Conservation (phyloP, 371 early-diverging fungal species). For the Rhizopus delemar region DNA sequence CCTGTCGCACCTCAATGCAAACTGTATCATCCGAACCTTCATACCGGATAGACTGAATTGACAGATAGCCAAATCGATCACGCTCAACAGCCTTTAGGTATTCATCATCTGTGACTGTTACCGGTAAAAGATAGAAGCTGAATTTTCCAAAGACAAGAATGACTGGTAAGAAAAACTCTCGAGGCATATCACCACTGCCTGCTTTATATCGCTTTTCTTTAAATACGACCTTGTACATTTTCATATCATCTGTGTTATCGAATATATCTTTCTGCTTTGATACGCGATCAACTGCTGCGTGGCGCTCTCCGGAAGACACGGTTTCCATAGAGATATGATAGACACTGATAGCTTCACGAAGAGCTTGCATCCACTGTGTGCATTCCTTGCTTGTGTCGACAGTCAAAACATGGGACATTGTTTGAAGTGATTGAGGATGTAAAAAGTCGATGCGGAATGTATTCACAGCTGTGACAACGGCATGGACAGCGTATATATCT, state of each 20-base stretch:
- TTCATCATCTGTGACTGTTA: conserved; percentile 18
- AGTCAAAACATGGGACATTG: conserved; percentile 19
- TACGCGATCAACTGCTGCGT: conserved; percentile 30
- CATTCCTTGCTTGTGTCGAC: conserved; percentile 22
- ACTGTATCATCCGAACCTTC: conserved; percentile 40
- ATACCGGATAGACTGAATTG: conserved; percentile 31
- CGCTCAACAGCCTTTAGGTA: conserved; percentile 38
- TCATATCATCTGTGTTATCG: conserved; percentile 25
- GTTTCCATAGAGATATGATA: conserved; percentile 25
- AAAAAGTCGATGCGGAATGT: conserved; percentile 39
- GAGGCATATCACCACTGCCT: conserved; percentile 11
- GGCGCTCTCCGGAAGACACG: conserved; percentile 24
- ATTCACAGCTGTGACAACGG: conserved; percentile 1
- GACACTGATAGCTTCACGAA: conserved; percentile 25
- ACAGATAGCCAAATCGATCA: conserved; percentile 42
- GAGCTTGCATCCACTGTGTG: conserved; percentile 33
- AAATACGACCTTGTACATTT: conserved; percentile 39
- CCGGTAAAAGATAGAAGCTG: conserved; percentile 42
- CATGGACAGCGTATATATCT: conserved; percentile 38
- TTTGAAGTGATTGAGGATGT: conserved; percentile 30
- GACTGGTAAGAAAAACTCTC: conserved; percentile 35
- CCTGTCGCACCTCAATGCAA: conserved; percentile 31
- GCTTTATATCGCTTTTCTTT: conserved; percentile 34
- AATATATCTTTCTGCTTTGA: conserved; percentile 35
- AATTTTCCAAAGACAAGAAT: conserved; percentile 45